Base-by-base conservation (phyloP, 768 basidiomycete genomes). In the Collybia mongolica region DNA sequence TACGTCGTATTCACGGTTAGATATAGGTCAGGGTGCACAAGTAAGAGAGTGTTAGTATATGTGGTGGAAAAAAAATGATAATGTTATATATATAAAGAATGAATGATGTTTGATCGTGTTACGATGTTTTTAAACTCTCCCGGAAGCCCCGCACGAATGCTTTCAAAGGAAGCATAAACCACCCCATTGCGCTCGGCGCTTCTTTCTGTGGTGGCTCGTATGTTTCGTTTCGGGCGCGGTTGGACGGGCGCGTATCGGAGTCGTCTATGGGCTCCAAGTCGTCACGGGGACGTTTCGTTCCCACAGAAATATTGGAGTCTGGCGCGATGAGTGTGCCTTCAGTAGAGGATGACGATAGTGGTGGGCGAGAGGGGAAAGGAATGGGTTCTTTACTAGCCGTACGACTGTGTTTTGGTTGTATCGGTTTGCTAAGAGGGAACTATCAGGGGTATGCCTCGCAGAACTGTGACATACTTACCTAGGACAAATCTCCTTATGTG, bases 131-230 rank as follows among this genome's bases (percentile, higher is more conserved):
- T 12, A 84, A 64, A 59, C 82, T 81, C 65, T 86, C 83, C 56
- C 78, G 79, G 68, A 88, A 86, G 17, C 85, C 86, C 54, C 79
- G 76, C 48, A 83, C 72, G 61, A 88, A 86, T 5, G 81, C 79
- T 60, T 78, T 75, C 65, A 86, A 72, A 5, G 86, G 85, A 36
- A 79, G 68, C 64, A 80, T 66, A 58, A 87, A 72, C 85, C 82
- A 86, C 28, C 79, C 79, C 46, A 82, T 60, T 28, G 75, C 54
- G 39, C 70, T 69, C n/a, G 79, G 76, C 5, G 71, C 62, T 23
- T 81, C 78, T 53, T 62, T 69, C 51, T 68, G 61, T 3, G 80
- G 72, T 0, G 73, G 69, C 38, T 65, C 60, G 63, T 80, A 79
- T 0, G 60, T 64, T 45, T 74, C 77, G 26, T 64, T 79, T 29